These are phyloP conservation scores for Melaleuca quinquenervia DNA, from an alignment of 345 rosid genomes.

Conservation along the genomic window DNA sequence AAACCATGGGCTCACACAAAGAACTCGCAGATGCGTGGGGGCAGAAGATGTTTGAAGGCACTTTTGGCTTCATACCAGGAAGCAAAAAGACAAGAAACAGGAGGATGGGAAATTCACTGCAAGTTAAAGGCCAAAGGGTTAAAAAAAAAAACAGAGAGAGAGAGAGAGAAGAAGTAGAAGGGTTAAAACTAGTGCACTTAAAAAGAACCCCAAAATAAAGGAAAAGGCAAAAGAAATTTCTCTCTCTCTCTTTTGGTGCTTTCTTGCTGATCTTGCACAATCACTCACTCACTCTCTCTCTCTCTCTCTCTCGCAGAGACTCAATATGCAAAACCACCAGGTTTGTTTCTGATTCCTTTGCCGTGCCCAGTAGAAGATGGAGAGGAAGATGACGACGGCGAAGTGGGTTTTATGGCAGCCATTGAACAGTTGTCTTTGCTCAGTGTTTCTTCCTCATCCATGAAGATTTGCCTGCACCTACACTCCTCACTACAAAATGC, in stretches of 20 bases:
- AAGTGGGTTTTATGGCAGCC: constrained; percentile 20
- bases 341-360: constrained; percentile 34
- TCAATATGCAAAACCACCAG: constrained; percentile 55
- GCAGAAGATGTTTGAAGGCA: constrained; percentile 1
- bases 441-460: constrained; percentile 65
- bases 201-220: neutral
- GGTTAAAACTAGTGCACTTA: neutral
- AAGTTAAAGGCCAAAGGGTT: neutral
- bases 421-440: constrained; percentile 35
- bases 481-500: constrained; percentile 91
- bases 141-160: neutral
- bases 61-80: constrained; percentile 17
- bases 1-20: neutral
- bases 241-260: neutral
- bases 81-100: constrained; percentile 12
- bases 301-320: neutral
- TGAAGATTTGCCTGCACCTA: constrained; percentile 70
- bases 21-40: constrained; percentile 5
- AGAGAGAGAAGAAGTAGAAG: too few relatives aligned
- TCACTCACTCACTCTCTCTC: neutral
- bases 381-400: constrained; percentile 17
- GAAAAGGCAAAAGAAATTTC: neutral
- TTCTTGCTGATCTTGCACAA: neutral
- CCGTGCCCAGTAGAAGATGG: constrained; percentile 25
- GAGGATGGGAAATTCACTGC: constrained; percentile 11